phyloP scores from a whole-genome alignment of 2,329 filamentous ascomycete species.

The Blumeria graminis region DNA sequence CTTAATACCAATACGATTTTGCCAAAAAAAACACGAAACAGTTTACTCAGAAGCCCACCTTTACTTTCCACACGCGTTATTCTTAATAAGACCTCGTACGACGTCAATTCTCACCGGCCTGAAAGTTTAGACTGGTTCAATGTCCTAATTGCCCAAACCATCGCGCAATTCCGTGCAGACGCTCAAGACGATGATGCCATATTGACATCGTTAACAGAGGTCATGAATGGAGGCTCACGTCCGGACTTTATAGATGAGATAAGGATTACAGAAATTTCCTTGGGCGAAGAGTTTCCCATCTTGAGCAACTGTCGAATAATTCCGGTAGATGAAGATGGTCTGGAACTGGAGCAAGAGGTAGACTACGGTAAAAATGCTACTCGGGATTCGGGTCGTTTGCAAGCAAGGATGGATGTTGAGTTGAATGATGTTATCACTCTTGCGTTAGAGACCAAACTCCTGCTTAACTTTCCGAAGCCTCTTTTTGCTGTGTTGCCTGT shows the following conservation, averaged over 20 bases:
- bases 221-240: constrained; percentile 66
- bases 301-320: constrained; percentile 97
- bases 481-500: constrained; percentile 76
- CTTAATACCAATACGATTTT: constrained; percentile 8
- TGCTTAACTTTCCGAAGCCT: constrained; percentile 85
- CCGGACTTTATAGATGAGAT: constrained; percentile 90
- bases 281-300: constrained; percentile 94
- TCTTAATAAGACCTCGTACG: constrained; percentile 92
- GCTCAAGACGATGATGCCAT: constrained; percentile 83
- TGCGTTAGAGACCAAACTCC: constrained; percentile 77
- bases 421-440: constrained; percentile 88
- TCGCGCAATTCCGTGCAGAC: constrained; percentile 82
- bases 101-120: constrained; percentile 81
- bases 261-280: constrained; percentile 71
- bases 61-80: constrained; percentile 80
- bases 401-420: constrained; percentile 93
- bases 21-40: constrained; percentile 40
- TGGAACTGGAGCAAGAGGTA: constrained; percentile 19
- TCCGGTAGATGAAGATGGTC: constrained; percentile 60
- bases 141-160: constrained; percentile 84
- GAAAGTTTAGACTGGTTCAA: constrained; percentile 99
- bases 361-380: constrained; percentile 17
- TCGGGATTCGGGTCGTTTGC: constrained; percentile 48
- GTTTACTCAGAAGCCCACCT: constrained; percentile 46
- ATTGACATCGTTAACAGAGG: constrained; percentile 56